Base-by-base conservation (phyloP, 371 early-diverging fungal species). In the Antonospora locustae region DNA sequence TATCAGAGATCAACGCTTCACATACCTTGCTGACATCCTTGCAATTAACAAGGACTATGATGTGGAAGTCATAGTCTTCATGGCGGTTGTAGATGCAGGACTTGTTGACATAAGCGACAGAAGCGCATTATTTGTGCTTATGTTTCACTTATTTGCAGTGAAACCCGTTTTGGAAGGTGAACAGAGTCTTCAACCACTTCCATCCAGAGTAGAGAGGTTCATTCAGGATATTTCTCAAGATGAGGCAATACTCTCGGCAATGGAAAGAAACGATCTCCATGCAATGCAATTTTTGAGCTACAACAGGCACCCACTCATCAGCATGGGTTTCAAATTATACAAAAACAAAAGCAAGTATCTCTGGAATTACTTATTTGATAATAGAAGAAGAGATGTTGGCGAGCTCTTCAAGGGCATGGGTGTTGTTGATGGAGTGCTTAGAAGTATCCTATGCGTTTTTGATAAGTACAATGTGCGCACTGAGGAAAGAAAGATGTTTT, bases 341-440 rank as follows among this genome's bases (percentile, higher is more conserved):
- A 14, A 17, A 30, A 52, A 14, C 14, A 28, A 2, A 44, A 59
- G 22, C 6, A n/a, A 41, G 9, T 41, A 41, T 41, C 22, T 40
- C 16, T 12, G 7, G 9, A 27, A 38, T n/a, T 32, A 45, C 11
- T 63, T 71, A 19, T 29, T 48, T 7, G 55, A 49, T n/a, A 45
- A 52, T 1, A 74, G 61, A 29, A 39, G 50, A 2, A 50, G 71
- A 24, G 54, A 61, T 30, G 55, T 46, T 23, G 67, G 63, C 28
- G 66, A 69, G 50, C 58, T 74, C 38, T 74, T 60, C 40, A 37
- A 43, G 14, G 23, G 58, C 1, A 49, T 71, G 9, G 52, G 51
- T 17, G 50, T 29, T 6, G 41, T 73, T 32, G 49, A 69, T 16
- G 50, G 28, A 24, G 24, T 70, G 23, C 29, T 70, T 24, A 48